Base-by-base conservation (phyloP, 2,329 filamentous ascomycete species). In the Colletotrichum sp. region DNA sequence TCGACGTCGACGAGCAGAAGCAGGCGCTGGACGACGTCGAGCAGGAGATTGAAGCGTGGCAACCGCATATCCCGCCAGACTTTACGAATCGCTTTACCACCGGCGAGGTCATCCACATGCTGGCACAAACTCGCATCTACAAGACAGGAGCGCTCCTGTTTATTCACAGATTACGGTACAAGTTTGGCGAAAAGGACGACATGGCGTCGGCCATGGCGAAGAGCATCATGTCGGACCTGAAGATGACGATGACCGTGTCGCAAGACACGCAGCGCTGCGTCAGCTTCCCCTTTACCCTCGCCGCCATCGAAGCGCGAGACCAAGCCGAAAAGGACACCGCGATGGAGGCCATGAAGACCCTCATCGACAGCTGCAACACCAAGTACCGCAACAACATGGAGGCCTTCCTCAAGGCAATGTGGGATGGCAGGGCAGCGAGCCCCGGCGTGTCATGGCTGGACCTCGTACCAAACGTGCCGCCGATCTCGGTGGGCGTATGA, bases 101-200 rank as follows among this genome's bases (percentile, higher is more conserved):
- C 1, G 61, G 66, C 12, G 82, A 83, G 32, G 75, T 82, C 3
- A 74, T 79, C 0, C 81, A 81, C 63, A 82, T 83, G 81, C 73
- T 82, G 57, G 81, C 80, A 15, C 82, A 83, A 30, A 79, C 78
- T 3, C 79, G 80, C 22, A 79, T 80, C 15, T 77, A 80, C 71
- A 79, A 78, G 6, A 66, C 78, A 5, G 79, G 79, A 3, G 78
- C 76, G 8, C 72, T 81, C 6, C 77, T 83, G 8, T 71, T 82
- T 9, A 67, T 81, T 0, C 79, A 82, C 55, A 75, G 81, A 2
- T 72, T 83, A 4, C 75, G 78, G 13, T 69, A 78, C 69, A 75
- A 76, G 1, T 83, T 80, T 68, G 75, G 80, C 32, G 22, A 73
- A 3, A 76, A 77, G 30, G 78, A 79, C 44, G 72, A 63, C 6